Conservation (phyloP, 257 asterid genomes). For the Jaltomata sinuosa region DNA sequence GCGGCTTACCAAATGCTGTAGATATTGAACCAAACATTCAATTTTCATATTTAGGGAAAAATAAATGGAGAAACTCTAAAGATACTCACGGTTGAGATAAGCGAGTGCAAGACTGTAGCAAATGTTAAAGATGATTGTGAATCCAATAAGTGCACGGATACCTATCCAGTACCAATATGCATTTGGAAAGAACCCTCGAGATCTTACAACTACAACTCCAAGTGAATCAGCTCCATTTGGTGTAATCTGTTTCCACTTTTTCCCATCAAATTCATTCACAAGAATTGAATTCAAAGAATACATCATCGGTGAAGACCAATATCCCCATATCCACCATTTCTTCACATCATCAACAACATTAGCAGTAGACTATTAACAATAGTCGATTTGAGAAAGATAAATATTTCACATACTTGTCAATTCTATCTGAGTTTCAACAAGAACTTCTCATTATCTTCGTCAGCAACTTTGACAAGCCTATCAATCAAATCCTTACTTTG, state of each 20-base stretch:
- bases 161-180: conserved; percentile 4
- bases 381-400: too few species aligned
- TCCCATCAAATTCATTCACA: conserved; percentile 1
- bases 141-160: conserved; percentile 1
- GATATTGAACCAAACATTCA: neutral
- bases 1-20: conserved; percentile 52
- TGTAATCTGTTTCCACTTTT: neutral
- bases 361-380: neutral
- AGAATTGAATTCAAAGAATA: neutral
- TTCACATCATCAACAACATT: neutral
- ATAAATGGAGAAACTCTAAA: neutral
- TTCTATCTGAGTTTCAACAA: conserved; percentile 41
- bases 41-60: neutral
- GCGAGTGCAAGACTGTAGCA: neutral
- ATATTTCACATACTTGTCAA: conserved; percentile 34
- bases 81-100: neutral
- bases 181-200: neutral
- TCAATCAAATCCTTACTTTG: conserved; percentile 38
- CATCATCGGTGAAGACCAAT: neutral
- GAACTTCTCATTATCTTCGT: conserved; percentile 65
- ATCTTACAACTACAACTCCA: neutral
- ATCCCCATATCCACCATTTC: conserved; percentile 4
- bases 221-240: neutral
- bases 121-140: neutral
- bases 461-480: conserved; percentile 37